Percentiles rank a stretch among this genome's conserved stretches.
These are phyloP conservation scores for Isatis tinctoria DNA, from an alignment of 345 rosid genomes.

Conservation along the genomic window DNA sequence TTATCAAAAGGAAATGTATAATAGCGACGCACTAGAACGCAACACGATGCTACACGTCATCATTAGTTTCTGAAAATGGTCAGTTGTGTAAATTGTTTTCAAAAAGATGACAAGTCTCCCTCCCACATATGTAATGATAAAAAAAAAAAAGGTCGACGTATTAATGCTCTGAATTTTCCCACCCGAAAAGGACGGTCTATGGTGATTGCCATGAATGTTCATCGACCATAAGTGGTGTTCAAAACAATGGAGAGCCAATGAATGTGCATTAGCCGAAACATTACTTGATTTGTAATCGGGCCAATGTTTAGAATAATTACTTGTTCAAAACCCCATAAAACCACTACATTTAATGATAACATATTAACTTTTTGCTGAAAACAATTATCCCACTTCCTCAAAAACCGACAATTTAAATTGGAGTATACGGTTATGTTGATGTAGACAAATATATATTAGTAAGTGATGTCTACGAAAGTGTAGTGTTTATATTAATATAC, in stretches of 20 bases:
- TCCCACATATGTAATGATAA: neutral
- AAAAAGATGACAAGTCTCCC: neutral
- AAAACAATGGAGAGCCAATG: neutral
- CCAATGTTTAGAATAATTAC: neutral
- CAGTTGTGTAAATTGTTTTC: neutral
- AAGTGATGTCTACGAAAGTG: neutral
- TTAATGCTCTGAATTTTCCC: neutral
- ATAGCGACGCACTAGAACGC: neutral
- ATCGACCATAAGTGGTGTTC: slow-evolving; percentile 4
- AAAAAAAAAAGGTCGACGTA: neutral
- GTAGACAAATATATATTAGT: neutral
- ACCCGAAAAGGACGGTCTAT: neutral
- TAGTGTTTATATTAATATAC: neutral
- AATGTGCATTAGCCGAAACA: slow-evolving; percentile 11
- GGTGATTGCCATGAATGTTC: neutral
- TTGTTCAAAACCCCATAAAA: neutral
- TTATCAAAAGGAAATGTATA: too few relatives aligned
- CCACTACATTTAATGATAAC: neutral
- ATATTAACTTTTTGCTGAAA: neutral
- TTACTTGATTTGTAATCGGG: neutral
- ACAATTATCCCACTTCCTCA: neutral
- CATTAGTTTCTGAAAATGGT: too few relatives aligned
- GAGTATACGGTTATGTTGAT: neutral
- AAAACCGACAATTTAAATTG: neutral
- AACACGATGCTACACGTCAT: neutral